Conservation (phyloP, 2,329 filamentous ascomycete genomes). For the Fusarium sp. region DNA sequence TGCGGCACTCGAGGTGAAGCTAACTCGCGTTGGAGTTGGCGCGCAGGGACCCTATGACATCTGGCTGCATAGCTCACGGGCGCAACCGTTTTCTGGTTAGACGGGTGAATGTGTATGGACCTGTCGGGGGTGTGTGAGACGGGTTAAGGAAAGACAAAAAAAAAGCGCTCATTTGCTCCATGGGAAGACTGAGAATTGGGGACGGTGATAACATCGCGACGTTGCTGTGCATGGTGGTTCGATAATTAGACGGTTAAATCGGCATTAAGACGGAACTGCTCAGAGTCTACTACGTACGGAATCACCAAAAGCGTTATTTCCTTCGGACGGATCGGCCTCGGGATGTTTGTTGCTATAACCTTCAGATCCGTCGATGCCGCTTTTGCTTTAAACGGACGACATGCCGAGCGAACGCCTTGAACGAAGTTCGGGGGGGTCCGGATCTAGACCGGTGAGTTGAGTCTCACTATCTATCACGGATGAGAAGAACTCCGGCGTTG, state of each 20-base stretch:
- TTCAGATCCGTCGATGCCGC: neutral
- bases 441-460: conserved; percentile 9
- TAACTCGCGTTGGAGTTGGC: conserved; percentile 5
- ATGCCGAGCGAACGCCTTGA: conserved; percentile 13
- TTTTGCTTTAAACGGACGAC: neutral
- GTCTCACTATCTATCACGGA: conserved; percentile 2
- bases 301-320: neutral
- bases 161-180: conserved; percentile 9
- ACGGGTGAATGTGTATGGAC: neutral
- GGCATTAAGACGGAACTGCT: conserved; percentile 14
- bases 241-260: neutral
- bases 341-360: conserved; percentile 4
- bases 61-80: conserved; percentile 18
- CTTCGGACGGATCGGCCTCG: conserved; percentile 17
- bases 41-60: conserved; percentile 36
- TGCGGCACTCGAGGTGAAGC: neutral
- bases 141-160: neutral
- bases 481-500: neutral
- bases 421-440: conserved; percentile 27
- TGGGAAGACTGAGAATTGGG: neutral
- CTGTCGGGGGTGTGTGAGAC: conserved; percentile 1
- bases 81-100: conserved; percentile 9
- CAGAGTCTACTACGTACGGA: neutral
- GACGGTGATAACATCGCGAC: neutral
- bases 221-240: neutral